Base-by-base conservation (phyloP, 2,329 filamentous ascomycete species). In the Xylaria arbuscula region DNA sequence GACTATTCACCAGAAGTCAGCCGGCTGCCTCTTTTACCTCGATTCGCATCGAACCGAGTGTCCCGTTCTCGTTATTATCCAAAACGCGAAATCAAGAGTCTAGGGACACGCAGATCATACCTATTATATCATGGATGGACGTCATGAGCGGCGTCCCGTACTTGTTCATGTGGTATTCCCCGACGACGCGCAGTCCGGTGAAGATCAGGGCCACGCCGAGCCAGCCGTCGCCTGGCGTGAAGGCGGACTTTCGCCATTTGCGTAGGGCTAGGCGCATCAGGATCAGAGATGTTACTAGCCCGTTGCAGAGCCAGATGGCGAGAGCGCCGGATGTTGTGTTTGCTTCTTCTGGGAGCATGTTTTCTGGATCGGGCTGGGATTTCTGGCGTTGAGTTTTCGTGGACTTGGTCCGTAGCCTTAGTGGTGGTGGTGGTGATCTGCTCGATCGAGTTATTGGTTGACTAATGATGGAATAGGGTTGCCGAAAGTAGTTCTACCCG, bases 141-240 rank as follows among this genome's bases (percentile, higher is more conserved):
- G 53, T 57, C 34, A 55, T 57, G 2, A 71, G 50, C 22, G 64
- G 68, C 22, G 66, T 67, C 8, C 60, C 62, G 48, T 67, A 66
- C 11, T 54, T 40, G 10, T 64, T 67, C 13, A 59, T 57, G 11
- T 71, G 66, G 8, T 54, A 66, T 5, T 66, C 65, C 3, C 57
- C 55, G 3, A 53, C 60, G 34, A 68, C 45, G n/a, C 63, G 64
- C 5, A 66, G 1, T 9, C n/a, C 60, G 9, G 66, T 61, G 64
- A 67, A 69, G 8, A 61, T 2, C 22, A 69, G 7, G 11, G 69
- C 69, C 24, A 67, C 19, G 10, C 60, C 13, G 4, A 68, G 48
- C 69, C 69, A 72, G 24, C 6, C 42, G 40, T 73, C 72, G 22
- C 72, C 65, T 2, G 15, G 6, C 5, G 64, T 68, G 45, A 68